Percentiles rank a stretch among this genome's conserved stretches.
Evolutionary conservation across 345 rosid genomes (phyloP).

Genomic region (Euphorbia tirucalli): DNA sequence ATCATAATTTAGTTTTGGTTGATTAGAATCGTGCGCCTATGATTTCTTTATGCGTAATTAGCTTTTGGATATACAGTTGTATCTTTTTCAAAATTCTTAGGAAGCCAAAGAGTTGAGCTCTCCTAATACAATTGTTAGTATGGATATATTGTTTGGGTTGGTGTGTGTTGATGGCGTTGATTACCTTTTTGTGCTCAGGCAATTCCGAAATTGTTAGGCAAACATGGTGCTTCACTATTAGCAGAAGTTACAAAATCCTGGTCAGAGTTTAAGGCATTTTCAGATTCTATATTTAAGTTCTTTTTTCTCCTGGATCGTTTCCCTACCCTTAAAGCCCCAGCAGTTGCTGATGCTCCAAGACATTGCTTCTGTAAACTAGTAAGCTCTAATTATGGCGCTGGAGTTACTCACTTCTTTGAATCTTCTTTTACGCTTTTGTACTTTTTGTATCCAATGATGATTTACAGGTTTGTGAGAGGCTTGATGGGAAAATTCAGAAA

Average conservation of each 20-base stretch:
- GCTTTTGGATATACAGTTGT: too few relatives aligned
- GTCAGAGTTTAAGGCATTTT: constrained; percentile 8
- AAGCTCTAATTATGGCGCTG: background rate
- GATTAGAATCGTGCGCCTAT: too few relatives aligned
- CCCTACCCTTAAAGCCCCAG: background rate
- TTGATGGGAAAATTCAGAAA: constrained; percentile 5
- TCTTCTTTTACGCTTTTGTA: background rate
- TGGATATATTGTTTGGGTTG: too few relatives aligned
- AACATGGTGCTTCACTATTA: constrained; percentile 2
- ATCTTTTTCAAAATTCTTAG: too few relatives aligned
- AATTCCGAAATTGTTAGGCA: constrained; percentile 5
- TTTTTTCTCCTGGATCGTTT: background rate
- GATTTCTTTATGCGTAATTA: too few relatives aligned
- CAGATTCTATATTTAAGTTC: background rate
- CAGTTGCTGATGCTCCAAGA: background rate
- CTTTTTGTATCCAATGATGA: background rate
- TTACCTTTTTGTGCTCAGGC: background rate
- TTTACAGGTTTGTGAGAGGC: constrained; percentile 9
- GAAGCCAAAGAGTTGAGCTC: too few relatives aligned
- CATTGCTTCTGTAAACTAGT: background rate
- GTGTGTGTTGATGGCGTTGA: too few relatives aligned
- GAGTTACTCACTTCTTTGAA: background rate
- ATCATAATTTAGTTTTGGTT: background rate
- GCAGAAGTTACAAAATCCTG: background rate
- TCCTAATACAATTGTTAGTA: too few relatives aligned